Base-by-base conservation (phyloP, 176 grass and related monocot species). In the Guadua angustifolia region DNA sequence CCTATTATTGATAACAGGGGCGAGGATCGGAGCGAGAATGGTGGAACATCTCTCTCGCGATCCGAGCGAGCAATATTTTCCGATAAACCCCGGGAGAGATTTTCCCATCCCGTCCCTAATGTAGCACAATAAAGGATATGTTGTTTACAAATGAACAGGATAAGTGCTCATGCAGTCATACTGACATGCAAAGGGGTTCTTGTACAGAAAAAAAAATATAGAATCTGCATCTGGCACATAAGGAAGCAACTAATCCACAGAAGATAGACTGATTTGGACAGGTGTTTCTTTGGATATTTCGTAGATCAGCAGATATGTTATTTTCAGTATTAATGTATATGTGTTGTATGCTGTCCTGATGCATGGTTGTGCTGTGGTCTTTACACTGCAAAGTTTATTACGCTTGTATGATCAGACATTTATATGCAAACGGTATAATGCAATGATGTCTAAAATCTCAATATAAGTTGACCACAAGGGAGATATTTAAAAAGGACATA, bases 401-500 rank as follows among this genome's bases (percentile, higher is more conserved):
- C 35, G 16, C 38, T 58, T 67, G 49, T 74, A 67, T 26, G 46
- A 16, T 65, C 0, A 25, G 15, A 36, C 0, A 57, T 73, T 26
- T 73, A 73, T 68, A 75, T 25, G 40, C 24, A 66, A 24, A 7
- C 0, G 1, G 0, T 29, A 61, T 52, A 15, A 18, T 43, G 81
- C n/a, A 85, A 82, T 33, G 16, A 55, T 51, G 26, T 36, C 7
- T 1, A 40, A 29, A 29, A 29, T 1, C 29, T 29, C 29, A 63
- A 72, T 85, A 81, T 78, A 88, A 85, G 75, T 84, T 39, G 0
- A 74, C 19, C 38, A 84, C 40, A 83, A 42, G 15, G 25, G 40
- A 83, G 17, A 19, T 24, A 38, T 33, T 53, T 63, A 42, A 84
- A 74, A 39, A 69, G 10, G 2, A 85, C 91, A 33, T 96, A 99